phyloP scores from a whole-genome alignment of 495 filamentous ascomycete species.

The Aspergillus asperescens region DNA sequence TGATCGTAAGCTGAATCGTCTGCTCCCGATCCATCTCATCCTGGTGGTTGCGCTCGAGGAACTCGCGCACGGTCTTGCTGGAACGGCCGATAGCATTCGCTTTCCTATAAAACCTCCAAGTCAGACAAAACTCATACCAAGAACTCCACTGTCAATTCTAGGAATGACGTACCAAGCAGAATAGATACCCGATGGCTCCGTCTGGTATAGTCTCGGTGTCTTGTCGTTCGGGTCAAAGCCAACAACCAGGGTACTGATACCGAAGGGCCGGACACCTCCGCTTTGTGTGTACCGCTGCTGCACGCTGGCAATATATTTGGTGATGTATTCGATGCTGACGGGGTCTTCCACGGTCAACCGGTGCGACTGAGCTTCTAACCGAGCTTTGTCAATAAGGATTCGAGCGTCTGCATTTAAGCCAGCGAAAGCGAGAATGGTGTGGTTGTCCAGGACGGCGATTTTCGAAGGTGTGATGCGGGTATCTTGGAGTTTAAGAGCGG shows the following conservation, averaged over 20 bases:
- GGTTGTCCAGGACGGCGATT: slow-evolving; percentile 88
- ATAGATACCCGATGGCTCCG: slow-evolving; percentile 96
- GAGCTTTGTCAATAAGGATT: slow-evolving; percentile 94
- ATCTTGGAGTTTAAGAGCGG: slow-evolving; percentile 98
- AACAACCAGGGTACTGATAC: slow-evolving; percentile 94
- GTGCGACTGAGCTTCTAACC: slow-evolving; percentile 94
- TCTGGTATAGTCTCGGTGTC: slow-evolving; percentile 87
- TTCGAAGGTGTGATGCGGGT: slow-evolving; percentile 98
- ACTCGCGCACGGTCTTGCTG: slow-evolving; percentile 97
- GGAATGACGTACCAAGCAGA: slow-evolving; percentile 76
- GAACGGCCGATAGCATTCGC: slow-evolving; percentile 97
- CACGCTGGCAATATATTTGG: slow-evolving; percentile 94
- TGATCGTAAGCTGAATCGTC: slow-evolving; percentile 95
- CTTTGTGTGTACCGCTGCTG: slow-evolving; percentile 98
- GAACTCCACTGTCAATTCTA: not conserved
- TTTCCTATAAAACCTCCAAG: slow-evolving; percentile 60
- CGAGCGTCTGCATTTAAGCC: slow-evolving; percentile 95
- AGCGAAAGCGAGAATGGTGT: slow-evolving; percentile 95
- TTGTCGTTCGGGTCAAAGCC: slow-evolving; percentile 91
- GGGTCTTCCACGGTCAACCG: slow-evolving; percentile 97
- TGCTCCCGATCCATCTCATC: slow-evolving; percentile 92
- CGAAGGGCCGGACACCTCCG: slow-evolving; percentile 94
- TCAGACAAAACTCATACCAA: not conserved
- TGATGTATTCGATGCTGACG: slow-evolving; percentile 97
- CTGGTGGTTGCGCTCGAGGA: slow-evolving; percentile 97